Percentiles rank a stretch among this genome's conserved stretches.
phyloP scores from a whole-genome alignment of 108 stramenopile genomes.

The Conticribra guillardii region DNA sequence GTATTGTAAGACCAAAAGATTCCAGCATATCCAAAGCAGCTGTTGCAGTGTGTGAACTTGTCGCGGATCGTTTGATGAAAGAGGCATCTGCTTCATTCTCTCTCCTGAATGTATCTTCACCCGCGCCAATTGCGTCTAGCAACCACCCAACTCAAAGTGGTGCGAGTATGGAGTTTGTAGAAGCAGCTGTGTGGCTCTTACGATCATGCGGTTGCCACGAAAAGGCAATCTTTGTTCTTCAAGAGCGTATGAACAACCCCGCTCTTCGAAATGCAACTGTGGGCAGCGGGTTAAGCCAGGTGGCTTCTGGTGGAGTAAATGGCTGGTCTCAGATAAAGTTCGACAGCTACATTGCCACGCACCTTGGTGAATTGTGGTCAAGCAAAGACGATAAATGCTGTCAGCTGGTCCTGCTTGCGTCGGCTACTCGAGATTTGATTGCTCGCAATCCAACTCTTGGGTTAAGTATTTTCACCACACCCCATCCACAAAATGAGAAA shows the following conservation, averaged over 20 bases:
- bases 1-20: constrained; percentile 51
- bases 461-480: constrained; percentile 80
- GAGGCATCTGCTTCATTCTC: constrained; percentile 57
- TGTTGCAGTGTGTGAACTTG: constrained; percentile 62
- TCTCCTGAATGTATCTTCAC: constrained; percentile 28
- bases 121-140: constrained; percentile 27
- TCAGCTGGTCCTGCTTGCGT: constrained; percentile 67
- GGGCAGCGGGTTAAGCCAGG: constrained; percentile 5
- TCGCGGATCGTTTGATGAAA: constrained; percentile 69
- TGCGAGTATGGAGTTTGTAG: constrained; percentile 72
- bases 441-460: constrained; percentile 82
- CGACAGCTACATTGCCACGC: constrained; percentile 82
- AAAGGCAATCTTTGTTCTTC: constrained; percentile 72
- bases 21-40: constrained; percentile 51
- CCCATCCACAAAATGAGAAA: constrained; percentile 74
- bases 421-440: constrained; percentile 70
- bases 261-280: constrained; percentile 46
- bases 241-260: constrained; percentile 55
- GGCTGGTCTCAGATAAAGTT: constrained; percentile 90
- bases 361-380: constrained; percentile 86
- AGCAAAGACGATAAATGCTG: constrained; percentile 64
- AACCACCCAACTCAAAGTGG: constrained; percentile 31
- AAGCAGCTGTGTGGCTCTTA: constrained; percentile 84
- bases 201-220: constrained; percentile 83
- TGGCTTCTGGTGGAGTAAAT: constrained; percentile 21